Evolutionary conservation across 1,284 basidiomycete species (phyloP), one percentile per base, ranked within the genome.

Genomic region (Athelia psychrophila): DNA sequence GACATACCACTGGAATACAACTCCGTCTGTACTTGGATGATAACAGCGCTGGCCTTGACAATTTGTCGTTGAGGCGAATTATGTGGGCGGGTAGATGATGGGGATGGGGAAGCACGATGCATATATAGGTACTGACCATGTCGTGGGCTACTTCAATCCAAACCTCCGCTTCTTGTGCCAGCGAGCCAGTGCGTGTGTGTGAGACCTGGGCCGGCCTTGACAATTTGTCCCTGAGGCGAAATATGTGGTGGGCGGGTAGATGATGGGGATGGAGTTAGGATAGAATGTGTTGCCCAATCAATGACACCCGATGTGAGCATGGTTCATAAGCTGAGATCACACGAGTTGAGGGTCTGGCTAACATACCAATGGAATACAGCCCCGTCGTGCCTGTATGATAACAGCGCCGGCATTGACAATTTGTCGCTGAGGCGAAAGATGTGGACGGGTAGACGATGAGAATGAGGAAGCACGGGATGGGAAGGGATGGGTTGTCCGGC

Each of bases 391-490:
- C 57, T 81, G 80, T n/a, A 82, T 62, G 0, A 75, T 69, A 3
- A 79, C 81, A 2, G 81, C 68, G 0, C 85, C 85, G 2, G 78
- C 60, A 56, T 78, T 80, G 46, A 87, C 66, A 19, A 81, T 55
- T 40, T 68, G 60, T 44, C 64, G 60, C 16, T 62, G 55, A 12
- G 63, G 56, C 15, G 53, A 54, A 15, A 67, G 48, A 40, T 70
- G 70, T 3, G 75, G 68, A 3, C 67, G 63, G 13, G 76, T 74
- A 1, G 80, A 73, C 3, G 83, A 74, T 16, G 87, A 62, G 5
- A 81, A 78, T 1, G 85, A 84, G n/a, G n/a, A n/a, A n/a, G n/a
- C n/a, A n/a, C n/a, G 79, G 62, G 87, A 88, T 0, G 81, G 64
- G 15, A 87, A 55, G 6, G 85, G 76, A 62, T 87, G 83, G 2